These are phyloP conservation scores for Parastagonospora nodorum DNA, from an alignment of 2,329 filamentous ascomycete genomes.

Conservation along the genomic window DNA sequence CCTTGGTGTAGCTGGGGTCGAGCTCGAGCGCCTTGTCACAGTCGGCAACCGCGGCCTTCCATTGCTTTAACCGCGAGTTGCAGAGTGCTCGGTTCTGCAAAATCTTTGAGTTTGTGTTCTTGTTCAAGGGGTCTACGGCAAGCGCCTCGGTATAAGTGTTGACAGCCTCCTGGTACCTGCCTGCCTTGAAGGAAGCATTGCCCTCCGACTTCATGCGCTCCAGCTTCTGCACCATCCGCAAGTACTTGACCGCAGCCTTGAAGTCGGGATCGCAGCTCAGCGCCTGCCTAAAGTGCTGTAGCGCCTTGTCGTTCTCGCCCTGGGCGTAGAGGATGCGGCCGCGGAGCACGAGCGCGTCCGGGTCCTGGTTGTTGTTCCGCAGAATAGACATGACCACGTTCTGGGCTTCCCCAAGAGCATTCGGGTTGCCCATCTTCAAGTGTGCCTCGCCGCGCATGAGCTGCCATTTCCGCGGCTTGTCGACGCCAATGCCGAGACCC, in stretches of 20 bases:
- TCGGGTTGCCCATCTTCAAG: conserved; percentile 87
- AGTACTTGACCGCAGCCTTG: conserved; percentile 83
- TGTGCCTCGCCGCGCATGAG: conserved; percentile 91
- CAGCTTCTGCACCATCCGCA: conserved; percentile 88
- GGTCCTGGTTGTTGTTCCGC: conserved; percentile 85
- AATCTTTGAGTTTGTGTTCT: conserved; percentile 91
- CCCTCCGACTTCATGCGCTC: conserved; percentile 94
- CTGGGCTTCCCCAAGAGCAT: conserved; percentile 88
- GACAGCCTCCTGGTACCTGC: conserved; percentile 78
- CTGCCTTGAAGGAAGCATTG: conserved; percentile 86
- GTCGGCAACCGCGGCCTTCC: conserved; percentile 79
- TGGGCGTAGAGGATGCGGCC: conserved; percentile 87
- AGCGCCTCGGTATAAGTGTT: conserved; percentile 84
- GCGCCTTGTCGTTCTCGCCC: conserved; percentile 93
- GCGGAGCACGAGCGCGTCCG: conserved; percentile 88
- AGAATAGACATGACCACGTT: conserved; percentile 89
- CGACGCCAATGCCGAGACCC: conserved; percentile 73
- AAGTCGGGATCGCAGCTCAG: conserved; percentile 90
- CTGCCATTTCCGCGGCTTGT: conserved; percentile 89
- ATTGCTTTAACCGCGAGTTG: conserved; percentile 82
- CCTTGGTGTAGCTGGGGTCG: conserved; percentile 86
- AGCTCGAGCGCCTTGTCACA: conserved; percentile 83
- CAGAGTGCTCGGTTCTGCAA: conserved; percentile 91
- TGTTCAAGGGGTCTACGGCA: conserved; percentile 84
- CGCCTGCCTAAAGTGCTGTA: conserved; percentile 90